These are phyloP conservation scores for Pharnaceum exiguum DNA, from an alignment of 148 eudicot genomes.

Conservation along the genomic window DNA sequence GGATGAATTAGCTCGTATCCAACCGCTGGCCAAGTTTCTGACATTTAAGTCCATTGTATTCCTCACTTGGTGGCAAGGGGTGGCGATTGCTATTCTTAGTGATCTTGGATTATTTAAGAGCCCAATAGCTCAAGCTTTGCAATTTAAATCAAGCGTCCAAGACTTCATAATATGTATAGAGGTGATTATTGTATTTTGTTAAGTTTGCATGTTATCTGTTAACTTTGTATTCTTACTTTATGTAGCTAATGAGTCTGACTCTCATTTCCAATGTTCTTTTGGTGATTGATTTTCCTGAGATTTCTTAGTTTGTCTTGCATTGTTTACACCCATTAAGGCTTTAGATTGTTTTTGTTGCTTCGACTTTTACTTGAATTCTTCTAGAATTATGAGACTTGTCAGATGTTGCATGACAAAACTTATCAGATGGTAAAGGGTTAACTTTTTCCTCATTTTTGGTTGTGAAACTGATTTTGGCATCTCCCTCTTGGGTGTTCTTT, in stretches of 20 bases:
- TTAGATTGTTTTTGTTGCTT: too few species aligned
- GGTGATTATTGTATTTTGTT: constrained; percentile 42
- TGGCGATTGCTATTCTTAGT: constrained; percentile 77
- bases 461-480: background rate
- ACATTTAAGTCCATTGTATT: constrained; percentile 98
- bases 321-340: too few species aligned
- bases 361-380: too few species aligned
- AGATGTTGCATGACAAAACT: too few species aligned
- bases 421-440: background rate
- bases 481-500: background rate
- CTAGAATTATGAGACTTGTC: too few species aligned
- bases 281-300: too few species aligned
- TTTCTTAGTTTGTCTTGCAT: too few species aligned
- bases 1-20: constrained; percentile 80
- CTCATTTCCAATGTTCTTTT: too few species aligned
- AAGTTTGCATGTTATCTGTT: background rate
- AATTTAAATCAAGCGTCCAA: constrained; percentile 86
- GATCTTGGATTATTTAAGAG: constrained; percentile 80
- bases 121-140: constrained; percentile 89
- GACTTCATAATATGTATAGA: constrained; percentile 97
- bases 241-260: too few species aligned
- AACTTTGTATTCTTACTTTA: background rate
- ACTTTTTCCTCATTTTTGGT: background rate
- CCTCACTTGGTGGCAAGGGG: constrained; percentile 99
- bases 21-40: constrained; percentile 87